A percentile compares a stretch with the other conserved stretches of the same genome.
Conservation (phyloP, 441 rosid species). For the Flueggea neowawraea region DNA sequence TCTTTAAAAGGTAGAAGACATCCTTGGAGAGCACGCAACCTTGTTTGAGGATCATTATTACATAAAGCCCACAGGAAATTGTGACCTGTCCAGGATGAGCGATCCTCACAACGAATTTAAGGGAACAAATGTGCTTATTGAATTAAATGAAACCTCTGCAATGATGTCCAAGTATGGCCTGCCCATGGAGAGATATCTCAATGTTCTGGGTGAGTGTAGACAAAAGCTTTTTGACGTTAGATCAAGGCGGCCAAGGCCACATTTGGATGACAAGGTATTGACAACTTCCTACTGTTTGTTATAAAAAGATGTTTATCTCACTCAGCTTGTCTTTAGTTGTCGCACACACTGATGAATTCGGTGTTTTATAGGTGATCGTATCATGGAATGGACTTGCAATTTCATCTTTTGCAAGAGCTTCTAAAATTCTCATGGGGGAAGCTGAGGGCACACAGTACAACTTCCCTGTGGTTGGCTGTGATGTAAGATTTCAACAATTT, state of each 20-base stretch:
- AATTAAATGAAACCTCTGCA: slow-evolving; percentile 54
- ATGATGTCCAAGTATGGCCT: slow-evolving; percentile 60
- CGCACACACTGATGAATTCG: slow-evolving; percentile 11
- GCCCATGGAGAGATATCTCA: slow-evolving; percentile 56
- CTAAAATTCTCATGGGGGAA: slow-evolving; percentile 68
- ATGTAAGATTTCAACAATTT: slow-evolving; percentile 44
- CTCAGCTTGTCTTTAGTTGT: slow-evolving; percentile 13
- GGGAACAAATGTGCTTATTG: slow-evolving; percentile 82
- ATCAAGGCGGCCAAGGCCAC: slow-evolving; percentile 74
- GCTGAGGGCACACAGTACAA: slow-evolving; percentile 37
- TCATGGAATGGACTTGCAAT: slow-evolving; percentile 95
- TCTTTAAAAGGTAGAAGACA: slow-evolving; percentile 59
- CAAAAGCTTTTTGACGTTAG: slow-evolving; percentile 72
- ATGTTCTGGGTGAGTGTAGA: slow-evolving; percentile 70
- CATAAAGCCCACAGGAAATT: slow-evolving; percentile 73
- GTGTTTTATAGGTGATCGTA: slow-evolving; percentile 65
- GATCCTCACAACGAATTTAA: slow-evolving; percentile 84
- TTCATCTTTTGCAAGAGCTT: slow-evolving; percentile 85
- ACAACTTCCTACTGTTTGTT: neutral
- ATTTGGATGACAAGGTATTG: slow-evolving; percentile 87
- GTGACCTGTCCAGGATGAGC: slow-evolving; percentile 84
- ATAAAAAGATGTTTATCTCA: neutral
- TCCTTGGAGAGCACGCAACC: slow-evolving; percentile 68
- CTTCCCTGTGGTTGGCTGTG: slow-evolving; percentile 71
- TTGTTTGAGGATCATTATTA: slow-evolving; percentile 82